Evolutionary conservation across 2,329 filamentous ascomycete genomes (phyloP), one percentile per base, ranked within the genome.

Genomic region (Clarireedia paspali): DNA sequence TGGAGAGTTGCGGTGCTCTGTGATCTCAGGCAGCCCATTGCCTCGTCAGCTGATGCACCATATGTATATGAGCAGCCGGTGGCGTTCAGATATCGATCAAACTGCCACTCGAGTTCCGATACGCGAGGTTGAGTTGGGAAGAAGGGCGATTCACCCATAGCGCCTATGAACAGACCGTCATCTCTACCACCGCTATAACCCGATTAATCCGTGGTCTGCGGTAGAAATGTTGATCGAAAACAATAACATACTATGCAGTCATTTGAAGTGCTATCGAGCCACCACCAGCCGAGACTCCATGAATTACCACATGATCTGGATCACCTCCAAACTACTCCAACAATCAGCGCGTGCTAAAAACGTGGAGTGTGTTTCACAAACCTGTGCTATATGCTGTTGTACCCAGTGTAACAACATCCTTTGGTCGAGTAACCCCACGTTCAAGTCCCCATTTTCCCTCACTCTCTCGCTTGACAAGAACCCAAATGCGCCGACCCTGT

Each of bases 351-450:
- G 1, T n/a, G 40, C 9, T 34, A 10, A 12, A 24, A 17, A 20
- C 5, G 14, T 40, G 7, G 2, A 5, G 10, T 15, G 47, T 17
- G 45, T n/a, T 23, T 20, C 15, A 56, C 58, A 6, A 64, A 75
- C 75, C 66, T 75, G 67, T 30, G 69, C 66, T 44, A 88, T 85
- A 57, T 88, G 72, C 38, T 76, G 70, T 63, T 81, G 75, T 0
- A 86, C 76, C 85, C 85, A 88, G 50, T 78, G 66, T 47, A 88
- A 67, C 2, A 79, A 72, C 26, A 79, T 75, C 17, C 82, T 74
- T 69, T 87, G 83, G 62, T 88, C 84, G 2, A 85, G 72, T 6
- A 88, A 67, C 0, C 85, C 85, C 2, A 72, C 80, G 63, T 88
- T 88, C 7, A 86, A 72, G 49, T 77, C 74, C 0, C 83, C 83